Evolutionary conservation across 768 basidiomycete species (phyloP).

Genomic region (Coprinopsis cinerea): DNA sequence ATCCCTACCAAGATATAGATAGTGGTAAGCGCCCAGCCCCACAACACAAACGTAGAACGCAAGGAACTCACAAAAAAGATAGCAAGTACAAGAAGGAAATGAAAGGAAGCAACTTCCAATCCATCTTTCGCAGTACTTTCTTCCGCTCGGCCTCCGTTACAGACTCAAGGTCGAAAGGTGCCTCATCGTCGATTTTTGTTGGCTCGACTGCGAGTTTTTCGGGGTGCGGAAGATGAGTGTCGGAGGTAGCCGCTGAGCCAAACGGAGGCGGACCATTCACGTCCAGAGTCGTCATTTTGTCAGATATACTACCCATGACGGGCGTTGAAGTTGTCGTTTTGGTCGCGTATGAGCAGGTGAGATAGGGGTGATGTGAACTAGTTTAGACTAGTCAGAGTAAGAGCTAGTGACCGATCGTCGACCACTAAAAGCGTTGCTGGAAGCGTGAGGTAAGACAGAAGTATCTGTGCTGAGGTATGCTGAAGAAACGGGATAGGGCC

Average conservation of each 20-base stretch:
- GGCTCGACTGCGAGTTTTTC: no score
- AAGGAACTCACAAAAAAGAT: conserved; percentile 38
- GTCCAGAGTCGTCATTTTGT: no score
- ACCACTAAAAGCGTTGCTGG: no score
- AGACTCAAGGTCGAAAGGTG: background rate
- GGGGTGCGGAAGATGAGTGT: background rate
- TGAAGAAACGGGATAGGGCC: no score
- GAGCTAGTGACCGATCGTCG: no score
- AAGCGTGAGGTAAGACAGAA: no score
- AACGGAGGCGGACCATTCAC: background rate
- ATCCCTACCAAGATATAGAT: conserved; percentile 17
- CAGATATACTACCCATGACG: no score
- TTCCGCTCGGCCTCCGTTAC: conserved; percentile 17
- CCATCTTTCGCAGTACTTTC: conserved; percentile 36
- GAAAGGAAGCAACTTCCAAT: conserved; percentile 38
- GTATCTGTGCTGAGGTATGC: no score
- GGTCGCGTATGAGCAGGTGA: no score
- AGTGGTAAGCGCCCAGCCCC: background rate
- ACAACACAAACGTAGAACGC: background rate
- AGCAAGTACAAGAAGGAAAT: conserved; percentile 39
- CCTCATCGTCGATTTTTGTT: background rate
- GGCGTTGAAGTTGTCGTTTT: no score
- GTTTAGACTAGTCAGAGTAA: no score
- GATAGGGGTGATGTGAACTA: no score
- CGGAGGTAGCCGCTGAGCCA: background rate